Conservation (phyloP, 2,329 filamentous ascomycete genomes). For the Arthroderma sp. region DNA sequence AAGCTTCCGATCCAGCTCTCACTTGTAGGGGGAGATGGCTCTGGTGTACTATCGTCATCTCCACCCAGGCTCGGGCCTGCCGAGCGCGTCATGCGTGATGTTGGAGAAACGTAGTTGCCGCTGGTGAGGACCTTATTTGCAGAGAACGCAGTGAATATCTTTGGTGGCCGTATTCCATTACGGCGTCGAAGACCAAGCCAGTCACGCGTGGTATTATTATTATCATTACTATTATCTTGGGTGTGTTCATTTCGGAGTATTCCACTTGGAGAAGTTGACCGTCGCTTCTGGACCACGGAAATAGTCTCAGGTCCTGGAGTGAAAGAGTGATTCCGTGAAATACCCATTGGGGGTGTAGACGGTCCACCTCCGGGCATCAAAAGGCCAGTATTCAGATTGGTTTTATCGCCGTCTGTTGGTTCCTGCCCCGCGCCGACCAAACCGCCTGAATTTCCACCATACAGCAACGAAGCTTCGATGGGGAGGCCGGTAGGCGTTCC, state of each 20-base stretch:
- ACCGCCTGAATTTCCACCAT: too few species aligned
- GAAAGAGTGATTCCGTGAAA: conserved; percentile 10
- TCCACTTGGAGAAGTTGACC: conserved; percentile 11
- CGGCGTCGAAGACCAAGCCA: conserved; percentile 7
- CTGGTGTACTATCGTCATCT: not conserved
- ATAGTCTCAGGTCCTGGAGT: conserved; percentile 10
- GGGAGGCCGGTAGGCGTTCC: too few species aligned
- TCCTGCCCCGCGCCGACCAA: too few species aligned
- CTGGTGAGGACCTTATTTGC: not conserved
- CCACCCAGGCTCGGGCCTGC: conserved; percentile 10
- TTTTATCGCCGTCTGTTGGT: too few species aligned
- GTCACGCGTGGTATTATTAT: conserved; percentile 2
- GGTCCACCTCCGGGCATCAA: too few species aligned
- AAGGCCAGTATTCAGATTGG: not conserved
- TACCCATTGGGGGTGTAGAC: too few species aligned
- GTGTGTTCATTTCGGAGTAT: conserved; percentile 3
- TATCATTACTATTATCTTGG: not conserved
- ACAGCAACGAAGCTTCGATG: too few species aligned
- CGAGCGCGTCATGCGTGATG: conserved; percentile 5
- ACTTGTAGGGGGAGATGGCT: not conserved
- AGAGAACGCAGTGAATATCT: conserved; percentile 9
- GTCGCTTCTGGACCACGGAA: conserved; percentile 8
- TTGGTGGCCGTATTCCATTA: conserved; percentile 13
- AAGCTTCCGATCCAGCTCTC: not conserved
- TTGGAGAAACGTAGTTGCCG: not conserved